Evolutionary conservation across 2,329 filamentous ascomycete genomes (phyloP).

Genomic region (Colletotrichum incanum): DNA sequence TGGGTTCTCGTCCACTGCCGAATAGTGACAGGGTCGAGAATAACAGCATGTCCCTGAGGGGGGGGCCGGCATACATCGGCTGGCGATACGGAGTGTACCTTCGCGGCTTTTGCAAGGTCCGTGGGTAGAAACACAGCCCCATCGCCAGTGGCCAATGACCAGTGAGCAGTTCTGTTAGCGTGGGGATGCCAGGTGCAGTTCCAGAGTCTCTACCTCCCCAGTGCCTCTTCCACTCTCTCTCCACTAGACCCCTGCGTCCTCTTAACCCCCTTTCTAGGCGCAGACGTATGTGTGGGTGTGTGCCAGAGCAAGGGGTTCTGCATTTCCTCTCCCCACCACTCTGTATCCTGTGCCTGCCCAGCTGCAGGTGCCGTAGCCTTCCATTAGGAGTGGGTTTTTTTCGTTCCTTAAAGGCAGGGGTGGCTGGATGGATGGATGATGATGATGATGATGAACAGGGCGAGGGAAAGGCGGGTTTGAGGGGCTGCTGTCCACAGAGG

Average conservation of each 20-base stretch:
- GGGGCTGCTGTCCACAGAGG: not conserved
- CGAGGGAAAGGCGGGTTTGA: constrained; percentile 4
- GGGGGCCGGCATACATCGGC: not conserved
- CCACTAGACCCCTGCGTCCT: constrained; percentile 11
- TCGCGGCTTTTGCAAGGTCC: not conserved
- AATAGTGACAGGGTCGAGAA: not conserved
- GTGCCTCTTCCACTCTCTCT: not conserved
- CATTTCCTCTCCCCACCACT: constrained; percentile 3
- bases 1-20: not conserved
- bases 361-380: constrained; percentile 9
- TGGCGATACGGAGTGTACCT: not conserved
- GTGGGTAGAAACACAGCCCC: not conserved
- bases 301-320: constrained; percentile 31
- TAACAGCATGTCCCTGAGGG: not conserved
- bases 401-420: not conserved
- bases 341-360: not conserved
- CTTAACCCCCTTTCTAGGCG: constrained; percentile 30
- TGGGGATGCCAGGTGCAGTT: not conserved
- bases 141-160: not conserved
- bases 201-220: not conserved
- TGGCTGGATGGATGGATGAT: too few relatives aligned
- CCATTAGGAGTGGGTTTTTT: not conserved
- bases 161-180: not conserved
- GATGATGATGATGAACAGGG: not conserved
- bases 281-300: constrained; percentile 6